Conservation (phyloP, 2,329 filamentous ascomycete genomes). For the Colletotrichum somersetense region DNA sequence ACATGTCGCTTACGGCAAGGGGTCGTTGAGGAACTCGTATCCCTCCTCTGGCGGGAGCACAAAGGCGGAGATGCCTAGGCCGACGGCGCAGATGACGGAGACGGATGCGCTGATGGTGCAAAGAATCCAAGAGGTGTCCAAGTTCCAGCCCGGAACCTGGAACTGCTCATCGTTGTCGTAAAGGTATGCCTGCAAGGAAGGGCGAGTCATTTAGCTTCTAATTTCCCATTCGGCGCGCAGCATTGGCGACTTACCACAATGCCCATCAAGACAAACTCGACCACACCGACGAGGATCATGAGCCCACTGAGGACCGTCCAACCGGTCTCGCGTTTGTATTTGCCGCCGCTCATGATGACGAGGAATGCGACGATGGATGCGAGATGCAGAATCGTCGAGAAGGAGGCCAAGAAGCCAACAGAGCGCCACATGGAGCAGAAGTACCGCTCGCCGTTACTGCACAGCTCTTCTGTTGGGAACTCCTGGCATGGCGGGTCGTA, state of each 20-base stretch:
- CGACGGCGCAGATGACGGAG: slow-evolving; percentile 65
- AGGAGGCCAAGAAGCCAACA: slow-evolving; percentile 88
- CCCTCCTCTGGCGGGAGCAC: slow-evolving; percentile 84
- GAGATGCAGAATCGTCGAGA: slow-evolving; percentile 85
- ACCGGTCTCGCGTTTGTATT: slow-evolving; percentile 82
- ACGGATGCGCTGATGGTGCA: slow-evolving; percentile 69
- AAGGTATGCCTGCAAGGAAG: slow-evolving; percentile 75
- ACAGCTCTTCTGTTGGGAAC: slow-evolving; percentile 78
- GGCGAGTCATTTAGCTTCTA: background rate
- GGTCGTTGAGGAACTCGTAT: slow-evolving; percentile 77
- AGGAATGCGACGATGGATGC: slow-evolving; percentile 84
- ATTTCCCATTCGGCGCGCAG: slow-evolving; percentile 19
- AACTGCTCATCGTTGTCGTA: slow-evolving; percentile 88
- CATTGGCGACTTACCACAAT: slow-evolving; percentile 76
- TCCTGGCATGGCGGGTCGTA: slow-evolving; percentile 69
- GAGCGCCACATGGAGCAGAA: slow-evolving; percentile 96
- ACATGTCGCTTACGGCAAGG: slow-evolving; percentile 44
- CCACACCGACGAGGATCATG: slow-evolving; percentile 72
- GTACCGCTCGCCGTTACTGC: slow-evolving; percentile 71
- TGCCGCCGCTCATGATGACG: slow-evolving; percentile 82
- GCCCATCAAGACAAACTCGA: slow-evolving; percentile 82
- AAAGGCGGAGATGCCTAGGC: slow-evolving; percentile 75
- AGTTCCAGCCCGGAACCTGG: slow-evolving; percentile 80
- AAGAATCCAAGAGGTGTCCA: slow-evolving; percentile 84
- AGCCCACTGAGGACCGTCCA: slow-evolving; percentile 82